phyloP scores from a whole-genome alignment of 805 yeast species.

The Saccharomycopsis fermentans region DNA sequence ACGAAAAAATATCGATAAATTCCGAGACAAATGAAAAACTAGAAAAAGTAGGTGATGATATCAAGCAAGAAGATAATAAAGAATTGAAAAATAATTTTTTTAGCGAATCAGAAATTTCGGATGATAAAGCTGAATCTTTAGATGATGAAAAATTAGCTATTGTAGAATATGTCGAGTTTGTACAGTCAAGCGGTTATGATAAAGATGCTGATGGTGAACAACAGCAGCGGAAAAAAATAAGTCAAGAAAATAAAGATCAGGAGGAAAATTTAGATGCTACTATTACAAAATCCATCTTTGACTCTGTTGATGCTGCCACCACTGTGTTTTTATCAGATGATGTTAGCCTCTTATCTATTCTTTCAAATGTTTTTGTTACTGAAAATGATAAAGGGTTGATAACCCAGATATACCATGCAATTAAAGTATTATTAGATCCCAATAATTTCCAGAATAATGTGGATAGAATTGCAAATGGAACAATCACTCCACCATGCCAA shows the following conservation, averaged over 20 bases:
- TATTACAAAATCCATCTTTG: background rate
- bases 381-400: conserved; percentile 65
- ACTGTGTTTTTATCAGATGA: conserved; percentile 2
- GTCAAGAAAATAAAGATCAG: background rate
- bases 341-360: conserved; percentile 43
- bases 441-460: conserved; percentile 2
- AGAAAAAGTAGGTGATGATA: background rate
- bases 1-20: background rate
- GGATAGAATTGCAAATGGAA: conserved; percentile 12
- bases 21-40: background rate
- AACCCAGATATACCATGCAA: conserved; percentile 76
- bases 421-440: conserved; percentile 63
- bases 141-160: background rate
- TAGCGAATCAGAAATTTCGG: background rate
- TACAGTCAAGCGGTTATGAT: background rate
- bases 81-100: background rate
- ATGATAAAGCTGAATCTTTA: background rate
- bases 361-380: conserved; percentile 49
- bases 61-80: background rate
- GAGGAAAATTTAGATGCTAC: background rate
- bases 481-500: conserved; percentile 8
- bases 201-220: background rate
- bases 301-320: background rate
- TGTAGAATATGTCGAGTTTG: background rate
- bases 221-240: background rate